Conservation (phyloP, 2,329 filamentous ascomycete genomes). For the Ramularia endophylla region DNA sequence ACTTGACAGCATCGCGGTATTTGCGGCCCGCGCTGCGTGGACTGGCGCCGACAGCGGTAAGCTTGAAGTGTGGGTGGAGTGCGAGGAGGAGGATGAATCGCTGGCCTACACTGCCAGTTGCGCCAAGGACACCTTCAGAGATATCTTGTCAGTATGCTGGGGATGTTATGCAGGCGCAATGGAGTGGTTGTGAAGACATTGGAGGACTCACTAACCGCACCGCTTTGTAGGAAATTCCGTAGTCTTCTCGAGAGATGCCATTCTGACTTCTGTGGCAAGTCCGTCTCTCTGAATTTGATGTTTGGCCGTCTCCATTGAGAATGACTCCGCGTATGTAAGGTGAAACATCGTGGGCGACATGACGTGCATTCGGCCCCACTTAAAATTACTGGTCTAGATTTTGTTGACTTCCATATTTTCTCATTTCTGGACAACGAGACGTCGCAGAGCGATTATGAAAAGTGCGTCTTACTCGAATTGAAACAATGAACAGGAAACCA, state of each 20-base stretch:
- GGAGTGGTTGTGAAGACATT: background rate
- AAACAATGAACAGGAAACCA: too few species aligned
- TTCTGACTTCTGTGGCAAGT: constrained; percentile 16
- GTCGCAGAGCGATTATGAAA: too few species aligned
- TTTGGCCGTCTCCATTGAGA: constrained; percentile 20
- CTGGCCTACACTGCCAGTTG: constrained; percentile 90
- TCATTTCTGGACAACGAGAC: too few species aligned
- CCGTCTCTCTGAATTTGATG: constrained; percentile 13
- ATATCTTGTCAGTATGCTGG: constrained; percentile 3
- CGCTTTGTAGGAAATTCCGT: constrained; percentile 45
- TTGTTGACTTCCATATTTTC: too few species aligned
- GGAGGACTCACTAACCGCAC: constrained; percentile 41
- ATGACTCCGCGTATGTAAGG: background rate
- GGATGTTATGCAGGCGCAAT: constrained; percentile 2
- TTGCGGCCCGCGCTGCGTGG: constrained; percentile 85
- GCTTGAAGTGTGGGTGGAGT: constrained; percentile 76
- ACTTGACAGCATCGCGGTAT: constrained; percentile 88
- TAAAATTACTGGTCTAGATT: too few species aligned
- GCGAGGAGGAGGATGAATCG: constrained; percentile 90
- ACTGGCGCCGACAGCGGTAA: constrained; percentile 86
- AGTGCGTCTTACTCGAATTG: too few species aligned
- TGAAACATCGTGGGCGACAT: background rate
- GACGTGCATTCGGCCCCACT: too few species aligned
- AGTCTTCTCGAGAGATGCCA: constrained; percentile 22
- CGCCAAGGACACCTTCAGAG: constrained; percentile 63